Evolutionary conservation across 2,329 filamentous ascomycete species (phyloP).

Genomic region (Sporothrix curviconia): DNA sequence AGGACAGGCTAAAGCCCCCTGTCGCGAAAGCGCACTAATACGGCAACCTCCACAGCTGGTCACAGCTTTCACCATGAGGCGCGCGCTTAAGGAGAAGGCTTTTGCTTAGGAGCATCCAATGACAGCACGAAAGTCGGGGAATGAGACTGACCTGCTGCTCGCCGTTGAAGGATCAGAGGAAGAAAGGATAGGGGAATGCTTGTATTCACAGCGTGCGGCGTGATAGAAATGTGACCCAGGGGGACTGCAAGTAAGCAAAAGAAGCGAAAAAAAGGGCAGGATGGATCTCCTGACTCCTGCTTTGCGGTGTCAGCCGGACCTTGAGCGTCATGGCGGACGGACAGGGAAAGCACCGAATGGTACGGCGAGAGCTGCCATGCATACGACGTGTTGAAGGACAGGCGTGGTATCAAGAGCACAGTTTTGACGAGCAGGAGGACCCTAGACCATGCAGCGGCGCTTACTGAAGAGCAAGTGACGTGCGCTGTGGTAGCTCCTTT

Average conservation of each 20-base stretch:
- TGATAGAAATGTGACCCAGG: background rate
- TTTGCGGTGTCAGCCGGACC: too few relatives aligned
- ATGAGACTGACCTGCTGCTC: background rate
- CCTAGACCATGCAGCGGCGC: background rate
- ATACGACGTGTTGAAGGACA: background rate
- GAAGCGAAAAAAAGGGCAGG: background rate
- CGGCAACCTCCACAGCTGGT: constrained; percentile 1
- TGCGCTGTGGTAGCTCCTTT: too few relatives aligned
- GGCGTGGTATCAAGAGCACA: background rate
- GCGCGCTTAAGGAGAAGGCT: too few relatives aligned
- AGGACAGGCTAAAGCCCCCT: background rate
- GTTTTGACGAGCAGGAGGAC: background rate
- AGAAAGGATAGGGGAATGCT: background rate
- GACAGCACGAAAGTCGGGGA: background rate
- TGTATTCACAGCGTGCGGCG: too few relatives aligned
- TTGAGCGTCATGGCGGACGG: too few relatives aligned
- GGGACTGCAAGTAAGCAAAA: background rate
- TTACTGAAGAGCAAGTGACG: background rate
- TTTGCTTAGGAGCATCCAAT: background rate
- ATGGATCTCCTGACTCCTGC: constrained; percentile 1
- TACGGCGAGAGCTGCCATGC: background rate
- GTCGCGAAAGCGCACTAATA: background rate
- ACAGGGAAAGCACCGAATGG: too few relatives aligned
- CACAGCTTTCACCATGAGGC: constrained; percentile 2
- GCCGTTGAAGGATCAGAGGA: background rate